Base-by-base conservation (phyloP, 192 early-diverging fungal genomes). In the Dissophora globulifera region DNA sequence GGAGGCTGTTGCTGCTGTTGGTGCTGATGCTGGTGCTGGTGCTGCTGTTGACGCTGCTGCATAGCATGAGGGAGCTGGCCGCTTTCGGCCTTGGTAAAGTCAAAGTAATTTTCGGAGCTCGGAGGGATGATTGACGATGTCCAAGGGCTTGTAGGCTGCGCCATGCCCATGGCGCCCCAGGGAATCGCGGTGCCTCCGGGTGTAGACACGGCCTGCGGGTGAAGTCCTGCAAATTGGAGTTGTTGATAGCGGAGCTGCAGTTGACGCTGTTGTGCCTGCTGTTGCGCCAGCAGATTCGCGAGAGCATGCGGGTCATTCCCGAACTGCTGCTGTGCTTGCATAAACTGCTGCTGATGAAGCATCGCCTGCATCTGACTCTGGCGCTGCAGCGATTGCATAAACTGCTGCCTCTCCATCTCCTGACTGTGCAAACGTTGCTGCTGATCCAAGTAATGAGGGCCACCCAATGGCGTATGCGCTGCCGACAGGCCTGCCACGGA, bases 371-470 rank as follows among this genome's bases (percentile, higher is more conserved):
- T 76, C 45, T 76, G 72, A 13, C 51, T 49, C 46, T 76, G 63
- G 2, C 64, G 72, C 29, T 76, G 72, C 19, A 76, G 19, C 35
- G 67, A 31, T 29, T 76, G 72, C 57, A 76, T 46, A 48, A 55
- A 66, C 52, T 76, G 72, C 46, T 76, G 82, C 33, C 75, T 55
- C 26, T 86, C 82, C 22, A 83, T 33, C 29, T 86, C 72, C 32
- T 79, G 75, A n/a, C 32, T 50, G 9, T 78, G 58, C 32, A 63
- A 49, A 8, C 81, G 65, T 43, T 76, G 72, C 29, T 67, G 64
- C 20, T 67, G 64, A 17, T 61, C 63, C 42, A 76, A 41, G 29
- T 41, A 67, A 5, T 76, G 62, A 15, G 69, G 46, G 5, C 63
- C 58, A 40, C 58, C 72, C n/a, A 67, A 7, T 7, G 72, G 62